Evolutionary conservation across 2,329 filamentous ascomycete genomes (phyloP), one percentile per base, ranked within the genome.

Genomic region (Aspergillus fumigatus): DNA sequence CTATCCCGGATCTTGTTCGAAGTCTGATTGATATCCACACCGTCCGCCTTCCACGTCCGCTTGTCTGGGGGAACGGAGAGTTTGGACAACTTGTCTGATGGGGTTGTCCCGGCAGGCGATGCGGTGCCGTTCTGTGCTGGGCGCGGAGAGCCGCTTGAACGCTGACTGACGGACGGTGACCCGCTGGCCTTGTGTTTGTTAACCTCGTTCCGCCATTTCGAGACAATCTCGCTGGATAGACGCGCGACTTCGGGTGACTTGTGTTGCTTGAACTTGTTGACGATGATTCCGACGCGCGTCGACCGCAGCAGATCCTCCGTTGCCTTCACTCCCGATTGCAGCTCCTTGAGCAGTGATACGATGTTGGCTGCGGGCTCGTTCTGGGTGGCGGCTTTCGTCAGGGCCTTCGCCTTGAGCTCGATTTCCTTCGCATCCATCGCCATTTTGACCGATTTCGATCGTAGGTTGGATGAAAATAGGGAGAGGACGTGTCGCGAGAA

Each of bases 281-380:
- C 89, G 51, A 88, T 86, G 63, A 96, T 88, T 66, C 94, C 94
- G 52, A 96, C 93, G 66, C 88, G 89, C n/a, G 93, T 97, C 45
- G 88, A 88, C 69, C 93, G 87, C 63, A 99, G 80, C 65, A 96
- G 84, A 65, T 97, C 91, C 76, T 99, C 94, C 2, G 90, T 94
- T 9, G 92, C 89, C 49, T 84, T 83, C 38, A 93, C 87, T 60
- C 90, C 89, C 67, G 87, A 87, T 77, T 93, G 90, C 41, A 97
- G 81, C 51, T 87, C 84, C 67, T 88, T 86, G 53, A 99, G 80
- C 59, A 97, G 81, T 52, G 83, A 80, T 54, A 95, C 79, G 51
- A 96, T 83, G 59, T 84, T 88, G 43, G 86, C 76, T 26, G 89
- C 70, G 4, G 92, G 85, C 68, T 96, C 90, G 69, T 89, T 89